phyloP scores from a whole-genome alignment of 208 protist genomes.

The Crithidia brevicula region DNA sequence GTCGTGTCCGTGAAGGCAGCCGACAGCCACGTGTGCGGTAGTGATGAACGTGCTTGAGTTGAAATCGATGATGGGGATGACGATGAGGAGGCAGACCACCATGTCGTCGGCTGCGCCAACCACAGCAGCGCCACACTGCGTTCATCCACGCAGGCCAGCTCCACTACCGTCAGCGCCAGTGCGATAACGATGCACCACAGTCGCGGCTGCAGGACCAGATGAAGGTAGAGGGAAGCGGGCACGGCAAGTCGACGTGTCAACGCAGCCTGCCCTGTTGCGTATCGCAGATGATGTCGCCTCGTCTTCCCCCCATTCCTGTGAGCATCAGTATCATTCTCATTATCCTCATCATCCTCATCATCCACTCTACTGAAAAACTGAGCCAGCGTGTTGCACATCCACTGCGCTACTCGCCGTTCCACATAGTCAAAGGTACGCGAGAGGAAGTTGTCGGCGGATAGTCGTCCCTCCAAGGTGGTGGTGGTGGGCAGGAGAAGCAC shows the following conservation, averaged over 20 bases:
- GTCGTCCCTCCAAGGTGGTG: slow-evolving; percentile 17
- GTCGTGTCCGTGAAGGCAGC: not conserved
- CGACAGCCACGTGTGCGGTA: slow-evolving; percentile 28
- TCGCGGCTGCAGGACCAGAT: slow-evolving; percentile 39
- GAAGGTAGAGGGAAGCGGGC: slow-evolving; percentile 15
- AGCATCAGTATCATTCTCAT: no score
- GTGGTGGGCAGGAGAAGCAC: not conserved
- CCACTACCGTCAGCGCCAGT: slow-evolving; percentile 47
- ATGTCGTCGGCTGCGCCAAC: slow-evolving; percentile 25
- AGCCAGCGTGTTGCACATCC: not conserved
- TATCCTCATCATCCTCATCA: not conserved
- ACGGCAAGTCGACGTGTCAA: not conserved
- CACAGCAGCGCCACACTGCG: slow-evolving; percentile 31
- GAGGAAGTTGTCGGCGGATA: slow-evolving; percentile 33
- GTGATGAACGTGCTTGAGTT: not conserved
- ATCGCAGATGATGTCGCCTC: no score
- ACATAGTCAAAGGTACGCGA: slow-evolving; percentile 30
- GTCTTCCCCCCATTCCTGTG: not conserved
- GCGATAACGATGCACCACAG: slow-evolving; percentile 44
- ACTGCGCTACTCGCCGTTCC: slow-evolving; percentile 25
- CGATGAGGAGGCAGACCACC: slow-evolving; percentile 12
- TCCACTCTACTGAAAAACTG: no score
- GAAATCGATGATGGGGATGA: not conserved
- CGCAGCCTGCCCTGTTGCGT: slow-evolving; percentile 9
- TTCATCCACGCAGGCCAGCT: slow-evolving; percentile 51